Conservation (phyloP, 768 basidiomycete species). For the Podaxis sp. region DNA sequence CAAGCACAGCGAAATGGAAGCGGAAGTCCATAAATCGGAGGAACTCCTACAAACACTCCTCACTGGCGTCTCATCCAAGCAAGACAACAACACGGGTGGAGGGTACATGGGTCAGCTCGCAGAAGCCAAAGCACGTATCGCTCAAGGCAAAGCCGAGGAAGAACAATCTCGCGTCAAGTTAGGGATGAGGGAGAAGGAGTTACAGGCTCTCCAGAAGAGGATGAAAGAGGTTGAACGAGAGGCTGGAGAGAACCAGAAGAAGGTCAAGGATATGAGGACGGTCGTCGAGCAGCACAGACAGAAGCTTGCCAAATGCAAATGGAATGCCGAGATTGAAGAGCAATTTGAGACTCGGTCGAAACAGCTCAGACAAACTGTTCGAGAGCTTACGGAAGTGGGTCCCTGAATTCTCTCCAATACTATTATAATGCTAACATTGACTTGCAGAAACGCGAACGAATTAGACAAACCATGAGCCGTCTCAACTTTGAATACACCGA, state of each 20-base stretch:
- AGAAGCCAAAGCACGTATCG: conserved; percentile 71
- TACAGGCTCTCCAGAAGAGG: conserved; percentile 70
- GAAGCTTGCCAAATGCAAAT: conserved; percentile 22
- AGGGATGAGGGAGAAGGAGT: conserved; percentile 74
- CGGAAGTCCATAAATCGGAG: conserved; percentile 71
- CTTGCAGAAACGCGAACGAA: conserved; percentile 61
- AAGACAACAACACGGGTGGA: conserved; percentile 65
- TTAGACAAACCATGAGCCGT: conserved; percentile 64
- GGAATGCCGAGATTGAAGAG: too few relatives aligned
- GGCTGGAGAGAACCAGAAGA: conserved; percentile 72
- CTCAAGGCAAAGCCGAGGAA: conserved; percentile 80
- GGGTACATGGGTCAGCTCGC: conserved; percentile 98
- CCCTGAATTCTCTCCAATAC: conserved; percentile 24
- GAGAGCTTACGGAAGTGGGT: too few relatives aligned
- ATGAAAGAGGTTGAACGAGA: conserved; percentile 88
- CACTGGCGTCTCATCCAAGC: conserved; percentile 82
- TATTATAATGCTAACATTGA: neutral
- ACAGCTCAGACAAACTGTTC: too few relatives aligned
- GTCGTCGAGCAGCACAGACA: conserved; percentile 58
- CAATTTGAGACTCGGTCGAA: too few relatives aligned
- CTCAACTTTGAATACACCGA: conserved; percentile 83
- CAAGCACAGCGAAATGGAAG: conserved; percentile 59
- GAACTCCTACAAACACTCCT: conserved; percentile 94
- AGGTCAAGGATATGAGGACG: conserved; percentile 55
- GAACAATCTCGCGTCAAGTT: conserved; percentile 80